phyloP scores from a whole-genome alignment of 2,329 filamentous ascomycete species.

The Trichophyton mentagrophytes region DNA sequence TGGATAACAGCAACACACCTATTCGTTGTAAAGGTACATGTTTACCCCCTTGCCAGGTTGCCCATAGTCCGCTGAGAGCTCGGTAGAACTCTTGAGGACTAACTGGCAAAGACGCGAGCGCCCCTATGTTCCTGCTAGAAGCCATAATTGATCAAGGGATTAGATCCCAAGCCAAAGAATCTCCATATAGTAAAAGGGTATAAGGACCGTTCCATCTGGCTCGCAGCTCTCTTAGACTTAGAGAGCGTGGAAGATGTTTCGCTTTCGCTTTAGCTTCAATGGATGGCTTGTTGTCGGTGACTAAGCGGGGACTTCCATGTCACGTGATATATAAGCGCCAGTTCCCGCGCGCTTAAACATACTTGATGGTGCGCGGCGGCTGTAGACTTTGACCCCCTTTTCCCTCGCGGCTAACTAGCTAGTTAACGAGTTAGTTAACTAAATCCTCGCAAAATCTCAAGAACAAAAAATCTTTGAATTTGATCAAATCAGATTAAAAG shows the following conservation, averaged over 20 bases:
- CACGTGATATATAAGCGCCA: background rate
- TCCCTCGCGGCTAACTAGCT: background rate
- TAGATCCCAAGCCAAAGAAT: background rate
- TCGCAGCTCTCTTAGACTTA: no score
- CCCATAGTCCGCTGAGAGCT: conserved; percentile 30
- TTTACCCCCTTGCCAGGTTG: conserved; percentile 33
- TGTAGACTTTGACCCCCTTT: background rate
- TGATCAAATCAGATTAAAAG: background rate
- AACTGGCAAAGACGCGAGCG: conserved; percentile 21
- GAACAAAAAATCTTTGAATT: background rate
- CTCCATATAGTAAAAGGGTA: background rate
- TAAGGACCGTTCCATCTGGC: background rate
- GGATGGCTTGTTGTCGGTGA: background rate
- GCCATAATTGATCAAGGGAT: background rate
- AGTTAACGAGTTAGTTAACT: background rate
- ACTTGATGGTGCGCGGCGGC: background rate
- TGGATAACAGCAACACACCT: conserved; percentile 2
- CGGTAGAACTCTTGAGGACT: conserved; percentile 34
- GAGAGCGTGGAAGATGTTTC: background rate
- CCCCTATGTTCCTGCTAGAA: background rate
- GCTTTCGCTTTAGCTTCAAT: background rate
- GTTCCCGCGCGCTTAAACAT: background rate
- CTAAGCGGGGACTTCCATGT: background rate
- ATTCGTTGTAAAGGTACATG: conserved; percentile 4
- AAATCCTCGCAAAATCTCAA: background rate